Conservation (phyloP, 108 stramenopile species). For the Skeletonema grethae region DNA sequence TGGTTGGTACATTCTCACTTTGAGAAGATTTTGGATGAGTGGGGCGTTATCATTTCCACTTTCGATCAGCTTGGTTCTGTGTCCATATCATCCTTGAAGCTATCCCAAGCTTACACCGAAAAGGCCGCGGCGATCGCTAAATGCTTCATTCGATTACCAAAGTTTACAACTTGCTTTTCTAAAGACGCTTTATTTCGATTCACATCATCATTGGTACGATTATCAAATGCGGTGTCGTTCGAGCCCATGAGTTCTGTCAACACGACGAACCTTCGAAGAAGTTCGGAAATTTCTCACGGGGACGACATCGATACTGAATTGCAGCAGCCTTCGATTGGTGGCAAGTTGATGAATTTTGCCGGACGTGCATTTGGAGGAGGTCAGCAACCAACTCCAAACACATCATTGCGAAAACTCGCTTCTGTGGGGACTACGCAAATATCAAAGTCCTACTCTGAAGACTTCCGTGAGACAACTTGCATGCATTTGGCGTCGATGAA, state of each 20-base stretch:
- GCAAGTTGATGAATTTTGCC: conserved; percentile 78
- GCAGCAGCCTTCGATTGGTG: conserved; percentile 53
- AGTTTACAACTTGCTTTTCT: conserved; percentile 77
- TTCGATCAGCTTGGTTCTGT: conserved; percentile 75
- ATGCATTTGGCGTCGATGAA: conserved; percentile 45
- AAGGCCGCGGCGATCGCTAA: conserved; percentile 65
- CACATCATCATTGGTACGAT: conserved; percentile 54
- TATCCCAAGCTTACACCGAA: conserved; percentile 56
- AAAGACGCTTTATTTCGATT: conserved; percentile 53
- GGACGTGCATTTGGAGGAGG: conserved; percentile 64
- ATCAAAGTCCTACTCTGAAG: conserved; percentile 63
- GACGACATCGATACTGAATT: conserved; percentile 1
- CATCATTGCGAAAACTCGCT: conserved; percentile 13
- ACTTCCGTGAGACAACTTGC: conserved; percentile 48
- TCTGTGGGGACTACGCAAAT: conserved; percentile 36
- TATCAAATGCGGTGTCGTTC: conserved; percentile 46
- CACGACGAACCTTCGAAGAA: conserved; percentile 19
- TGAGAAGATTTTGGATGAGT: conserved; percentile 65
- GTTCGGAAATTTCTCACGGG: conserved; percentile 15
- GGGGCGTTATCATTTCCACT: conserved; percentile 75
- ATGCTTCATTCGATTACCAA: conserved; percentile 62
- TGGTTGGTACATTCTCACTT: conserved; percentile 67
- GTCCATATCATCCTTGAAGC: conserved; percentile 67
- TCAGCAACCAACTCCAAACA: conserved; percentile 1
- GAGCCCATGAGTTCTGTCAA: conserved; percentile 21